These are phyloP conservation scores for Piromyces sp. DNA, from an alignment of 192 early-diverging fungal genomes.

Conservation along the genomic window DNA sequence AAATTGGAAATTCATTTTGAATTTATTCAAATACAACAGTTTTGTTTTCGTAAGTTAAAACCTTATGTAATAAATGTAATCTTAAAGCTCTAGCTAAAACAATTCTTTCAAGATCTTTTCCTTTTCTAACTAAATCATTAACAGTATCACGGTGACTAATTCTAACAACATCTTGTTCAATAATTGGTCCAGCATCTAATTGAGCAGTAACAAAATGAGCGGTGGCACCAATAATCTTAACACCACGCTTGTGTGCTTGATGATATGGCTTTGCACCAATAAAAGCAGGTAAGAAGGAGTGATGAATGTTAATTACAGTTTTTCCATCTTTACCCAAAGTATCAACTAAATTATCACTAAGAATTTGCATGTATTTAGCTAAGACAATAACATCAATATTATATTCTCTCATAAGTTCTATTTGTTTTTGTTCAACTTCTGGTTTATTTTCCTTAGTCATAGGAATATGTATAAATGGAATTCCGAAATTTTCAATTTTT, in stretches of 20 bases:
- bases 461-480: neutral
- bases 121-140: constrained; percentile 1
- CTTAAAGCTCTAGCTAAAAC: constrained; percentile 1
- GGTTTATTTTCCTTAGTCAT: neutral
- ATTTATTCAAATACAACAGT: constrained; percentile 3
- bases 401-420: constrained; percentile 1
- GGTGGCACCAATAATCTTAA: constrained; percentile 3
- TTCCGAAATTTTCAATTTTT: neutral
- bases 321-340: neutral
- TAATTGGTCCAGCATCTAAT: constrained; percentile 3
- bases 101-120: neutral
- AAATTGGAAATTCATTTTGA: too few species aligned
- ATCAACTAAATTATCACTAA: neutral
- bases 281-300: constrained; percentile 2
- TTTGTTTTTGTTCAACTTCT: neutral
- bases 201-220: constrained; percentile 1
- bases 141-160: constrained; percentile 2
- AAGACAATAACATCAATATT: neutral
- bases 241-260: constrained; percentile 2
- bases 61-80: neutral
- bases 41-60: constrained; percentile 4
- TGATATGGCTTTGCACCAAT: constrained; percentile 4
- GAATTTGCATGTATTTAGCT: constrained; percentile 4
- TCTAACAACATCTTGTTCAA: constrained; percentile 3
- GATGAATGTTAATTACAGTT: constrained; percentile 1